Evolutionary conservation across 148 eudicot species (phyloP), one percentile per base, ranked within the genome.

Genomic region (Hydrangea macrophylla): DNA sequence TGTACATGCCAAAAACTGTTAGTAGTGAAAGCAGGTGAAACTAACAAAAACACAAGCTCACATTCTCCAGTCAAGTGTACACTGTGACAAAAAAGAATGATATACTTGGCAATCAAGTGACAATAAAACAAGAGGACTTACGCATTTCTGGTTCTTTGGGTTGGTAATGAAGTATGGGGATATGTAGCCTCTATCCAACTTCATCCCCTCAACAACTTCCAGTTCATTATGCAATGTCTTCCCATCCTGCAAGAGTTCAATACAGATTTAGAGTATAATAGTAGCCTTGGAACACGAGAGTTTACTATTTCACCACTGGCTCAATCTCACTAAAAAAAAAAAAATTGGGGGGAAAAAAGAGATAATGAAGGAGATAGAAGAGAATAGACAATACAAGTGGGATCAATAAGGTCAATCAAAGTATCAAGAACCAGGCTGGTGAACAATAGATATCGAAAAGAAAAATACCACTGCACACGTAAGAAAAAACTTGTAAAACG

Each of bases 171-270:
- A 84, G 48, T 84, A 81, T 9, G 88, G 88, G 18, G 88, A 84
- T 54, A 84, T 81, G 75, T 84, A 84, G 35, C 88, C 88, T 70
- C 85, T 79, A 35, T 79, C 83, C 72, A 84, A 60, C 71, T 84
- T 84, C 88, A 84, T 84, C 54, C 88, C 88, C 75, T 84, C 85
- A 24, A 81, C 88, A 72, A 84, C 88, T 81, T 84, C 85, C 37
- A 84, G 71, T 54, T 84, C 88, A 61, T 84, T 84, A 36, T 65
- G 65, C 69, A 90, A 44, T 42, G 96, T 90, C 76, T 90, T 90
- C 12, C 96, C 96, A 75, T 90, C 96, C 96, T 90, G 71, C 74
- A 83, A 18, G 55, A 44, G 33, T 26, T 4, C 35, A 27, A 22
- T 11, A 67, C n/a, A 63, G 2, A 60, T n/a, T 9, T 28, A 60